Evolutionary conservation across 2,329 filamentous ascomycete genomes (phyloP), one percentile per base, ranked within the genome.

Genomic region (Diaporthe sp.): DNA sequence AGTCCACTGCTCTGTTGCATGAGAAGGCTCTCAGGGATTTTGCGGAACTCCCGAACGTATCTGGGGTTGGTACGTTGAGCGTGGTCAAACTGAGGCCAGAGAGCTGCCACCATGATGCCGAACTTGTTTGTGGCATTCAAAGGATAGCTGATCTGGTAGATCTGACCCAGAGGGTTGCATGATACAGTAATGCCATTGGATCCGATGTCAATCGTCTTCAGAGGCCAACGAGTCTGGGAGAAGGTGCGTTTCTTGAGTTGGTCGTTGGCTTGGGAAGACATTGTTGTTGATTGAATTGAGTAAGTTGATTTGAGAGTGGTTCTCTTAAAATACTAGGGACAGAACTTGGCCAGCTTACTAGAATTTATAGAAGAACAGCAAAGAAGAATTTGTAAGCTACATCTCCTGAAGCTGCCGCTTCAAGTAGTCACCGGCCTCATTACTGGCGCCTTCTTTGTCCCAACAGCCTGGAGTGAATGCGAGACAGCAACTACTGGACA

Each of bases 1-100:
- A 60, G 66, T 28, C 66, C 71, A 1, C 7, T 28, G 4, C 19
- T 19, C 10, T 67, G 35, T 22, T 42, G 17, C 17, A 38, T 61
- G 4, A 77, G 72, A 17, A 68, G 60, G 4, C 75, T 64, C 28
- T 77, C 76, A 61, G 77, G 73, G 2, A 70, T 64, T 28, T 64
- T 75, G 25, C 78, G 76, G 68, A 78, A 79, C 22, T 15, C 38
- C 2, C 77, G 74, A 25, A 79, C 77, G 10, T 75, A 74, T 2
- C 15, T 19, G 22, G 72, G 78, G 35, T 76, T 58, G 38, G 50
- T 66, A 22, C 77, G 77, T 28, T 58, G 50, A 2, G 15, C 3
- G 6, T 75, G 71, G 64, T 78, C 76, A 25, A 79, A 79, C 42
- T 79, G 78, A 13, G 42, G 73, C 75, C 74, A 79, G 3, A 76